Percentiles rank a stretch among this genome's conserved stretches.
Evolutionary conservation across 2,329 filamentous ascomycete genomes (phyloP).

Genomic region (Diaporthe eres): DNA sequence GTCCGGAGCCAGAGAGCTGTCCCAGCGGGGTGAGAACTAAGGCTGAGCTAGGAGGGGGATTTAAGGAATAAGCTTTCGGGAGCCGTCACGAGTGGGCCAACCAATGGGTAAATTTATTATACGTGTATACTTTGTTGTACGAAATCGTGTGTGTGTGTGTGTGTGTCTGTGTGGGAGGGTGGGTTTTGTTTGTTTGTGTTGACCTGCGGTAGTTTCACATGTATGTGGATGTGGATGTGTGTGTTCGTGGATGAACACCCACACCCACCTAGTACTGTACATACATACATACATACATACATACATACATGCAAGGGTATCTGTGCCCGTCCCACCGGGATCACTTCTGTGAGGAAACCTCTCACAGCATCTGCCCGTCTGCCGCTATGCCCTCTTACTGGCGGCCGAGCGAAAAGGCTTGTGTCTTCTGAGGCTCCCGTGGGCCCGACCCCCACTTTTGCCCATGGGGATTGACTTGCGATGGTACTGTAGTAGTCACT

Average conservation of each 20-base stretch:
- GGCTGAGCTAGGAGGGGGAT: conserved; percentile 10
- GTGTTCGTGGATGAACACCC: not conserved
- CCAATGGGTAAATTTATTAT: conserved; percentile 31
- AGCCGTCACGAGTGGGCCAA: conserved; percentile 14
- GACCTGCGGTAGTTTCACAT: not conserved
- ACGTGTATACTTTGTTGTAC: not conserved
- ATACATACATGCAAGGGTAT: not conserved
- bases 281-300: not conserved
- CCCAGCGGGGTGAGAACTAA: conserved; percentile 15
- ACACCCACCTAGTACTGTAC: not conserved
- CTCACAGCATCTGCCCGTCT: conserved; percentile 7
- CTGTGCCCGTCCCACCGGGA: conserved; percentile 9
- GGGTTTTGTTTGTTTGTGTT: not conserved
- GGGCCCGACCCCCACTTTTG: conserved; percentile 7
- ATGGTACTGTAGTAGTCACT: conserved; percentile 1
- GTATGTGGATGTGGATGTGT: not conserved
- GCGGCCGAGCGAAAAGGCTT: conserved; percentile 8
- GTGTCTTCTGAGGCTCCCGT: conserved; percentile 4
- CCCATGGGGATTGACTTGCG: not conserved
- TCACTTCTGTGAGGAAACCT: conserved; percentile 22
- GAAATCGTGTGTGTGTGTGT: not conserved
- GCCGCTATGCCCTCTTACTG: not conserved
- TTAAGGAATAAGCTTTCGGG: conserved; percentile 25
- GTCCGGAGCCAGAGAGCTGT: conserved; percentile 27
- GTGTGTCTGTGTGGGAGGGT: not conserved